These are phyloP conservation scores for Wickerhamiella bombiphila DNA, from an alignment of 805 yeast species.

Conservation along the genomic window DNA sequence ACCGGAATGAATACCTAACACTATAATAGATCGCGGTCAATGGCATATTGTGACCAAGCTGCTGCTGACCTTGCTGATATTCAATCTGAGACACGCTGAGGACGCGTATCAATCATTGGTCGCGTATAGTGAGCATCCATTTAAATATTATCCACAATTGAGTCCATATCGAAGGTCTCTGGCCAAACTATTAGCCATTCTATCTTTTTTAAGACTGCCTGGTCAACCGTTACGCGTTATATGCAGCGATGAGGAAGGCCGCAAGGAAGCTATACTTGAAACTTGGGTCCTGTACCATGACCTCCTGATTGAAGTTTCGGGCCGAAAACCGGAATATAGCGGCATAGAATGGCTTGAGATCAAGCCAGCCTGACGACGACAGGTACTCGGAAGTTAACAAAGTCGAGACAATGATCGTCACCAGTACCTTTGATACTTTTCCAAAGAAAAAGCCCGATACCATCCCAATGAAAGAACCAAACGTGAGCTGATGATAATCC, in stretches of 20 bases:
- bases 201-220: too few relatives aligned
- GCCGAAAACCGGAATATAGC: conserved; percentile 20
- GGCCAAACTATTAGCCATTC: too few relatives aligned
- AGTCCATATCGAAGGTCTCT: too few relatives aligned
- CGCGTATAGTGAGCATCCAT: too few relatives aligned
- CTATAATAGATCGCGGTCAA: too few relatives aligned
- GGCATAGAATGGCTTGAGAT: conserved; percentile 14
- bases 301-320: conserved; percentile 28
- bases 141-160: too few relatives aligned
- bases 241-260: conserved; percentile 24
- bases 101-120: too few relatives aligned
- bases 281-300: conserved; percentile 43
- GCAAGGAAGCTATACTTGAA: conserved; percentile 43
- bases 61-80: too few relatives aligned
- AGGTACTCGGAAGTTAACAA: conserved; percentile 38
- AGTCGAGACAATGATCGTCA: conserved; percentile 34
- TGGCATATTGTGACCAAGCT: too few relatives aligned
- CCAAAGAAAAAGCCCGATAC: conserved; percentile 47
- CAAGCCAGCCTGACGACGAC: conserved; percentile 35
- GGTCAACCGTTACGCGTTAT: conserved; percentile 21
- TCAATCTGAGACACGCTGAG: too few relatives aligned
- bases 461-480: conserved; percentile 50
- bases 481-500: conserved; percentile 46
- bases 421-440: conserved; percentile 40
- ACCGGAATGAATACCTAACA: too few relatives aligned